Percentiles rank a stretch among this genome's conserved stretches.
phyloP scores from a whole-genome alignment of 2,329 filamentous ascomycete genomes.

The Paecilomyces variotii region DNA sequence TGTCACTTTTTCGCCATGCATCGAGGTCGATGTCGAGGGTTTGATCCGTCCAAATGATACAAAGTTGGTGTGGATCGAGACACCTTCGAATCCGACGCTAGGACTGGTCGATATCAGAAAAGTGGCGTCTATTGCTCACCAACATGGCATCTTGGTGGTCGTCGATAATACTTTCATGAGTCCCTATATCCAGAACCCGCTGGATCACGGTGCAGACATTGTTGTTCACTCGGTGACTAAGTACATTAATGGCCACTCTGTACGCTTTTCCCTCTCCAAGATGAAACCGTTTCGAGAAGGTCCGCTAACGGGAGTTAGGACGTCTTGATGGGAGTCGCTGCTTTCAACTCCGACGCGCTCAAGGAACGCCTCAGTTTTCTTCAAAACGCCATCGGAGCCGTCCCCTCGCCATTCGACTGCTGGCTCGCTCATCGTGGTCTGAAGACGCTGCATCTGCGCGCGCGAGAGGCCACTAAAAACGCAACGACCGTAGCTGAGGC shows the following conservation, averaged over 20 bases:
- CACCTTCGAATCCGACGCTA: conserved; percentile 88
- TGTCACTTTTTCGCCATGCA: conserved; percentile 88
- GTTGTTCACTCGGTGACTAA: conserved; percentile 97
- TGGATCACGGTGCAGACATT: conserved; percentile 91
- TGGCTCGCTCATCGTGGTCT: conserved; percentile 96
- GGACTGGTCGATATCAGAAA: conserved; percentile 86
- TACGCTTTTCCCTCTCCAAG: conserved; percentile 17
- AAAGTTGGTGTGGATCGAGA: conserved; percentile 95
- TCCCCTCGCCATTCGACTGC: conserved; percentile 90
- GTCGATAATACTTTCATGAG: conserved; percentile 98
- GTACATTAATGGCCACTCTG: conserved; percentile 93
- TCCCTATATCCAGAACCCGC: conserved; percentile 92
- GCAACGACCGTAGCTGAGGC: conserved; percentile 68
- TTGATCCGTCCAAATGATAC: conserved; percentile 77
- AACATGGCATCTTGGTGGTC: conserved; percentile 87
- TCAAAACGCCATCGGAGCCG: conserved; percentile 93
- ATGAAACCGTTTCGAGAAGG: background rate
- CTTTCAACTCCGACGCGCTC: conserved; percentile 81
- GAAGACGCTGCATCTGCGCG: conserved; percentile 92
- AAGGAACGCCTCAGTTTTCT: conserved; percentile 75
- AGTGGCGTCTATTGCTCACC: conserved; percentile 73
- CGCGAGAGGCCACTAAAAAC: conserved; percentile 74
- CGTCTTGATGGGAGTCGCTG: conserved; percentile 94
- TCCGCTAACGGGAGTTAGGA: conserved; percentile 43
- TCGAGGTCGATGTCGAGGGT: conserved; percentile 76